Evolutionary conservation across 2,329 filamentous ascomycete species (phyloP).

Genomic region (Ophiostoma sp.): DNA sequence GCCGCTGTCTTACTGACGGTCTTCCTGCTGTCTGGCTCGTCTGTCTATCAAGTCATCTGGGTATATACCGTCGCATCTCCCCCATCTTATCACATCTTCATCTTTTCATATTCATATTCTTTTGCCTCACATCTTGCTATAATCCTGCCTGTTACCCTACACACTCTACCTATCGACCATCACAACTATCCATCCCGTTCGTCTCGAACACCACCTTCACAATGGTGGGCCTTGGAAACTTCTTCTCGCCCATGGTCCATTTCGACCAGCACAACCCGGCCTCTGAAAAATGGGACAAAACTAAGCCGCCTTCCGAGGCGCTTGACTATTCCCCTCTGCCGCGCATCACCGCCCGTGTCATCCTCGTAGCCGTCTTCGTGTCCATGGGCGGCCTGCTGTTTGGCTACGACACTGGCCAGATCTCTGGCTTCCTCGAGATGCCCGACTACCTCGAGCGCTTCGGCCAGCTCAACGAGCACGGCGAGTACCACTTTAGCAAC

Average conservation of each 20-base stretch:
- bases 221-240: conserved; percentile 1
- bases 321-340: conserved; percentile 25
- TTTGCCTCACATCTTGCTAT: background rate
- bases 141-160: too few species aligned
- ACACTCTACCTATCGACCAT: background rate
- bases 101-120: too few species aligned
- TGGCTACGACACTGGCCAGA: conserved; percentile 59
- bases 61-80: background rate
- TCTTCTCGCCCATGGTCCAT: conserved; percentile 17
- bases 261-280: conserved; percentile 24
- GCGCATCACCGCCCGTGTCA: conserved; percentile 21
- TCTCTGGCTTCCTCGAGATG: conserved; percentile 48
- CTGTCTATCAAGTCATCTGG: background rate
- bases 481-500: conserved; percentile 37
- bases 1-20: background rate
- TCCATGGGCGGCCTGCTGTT: conserved; percentile 27
- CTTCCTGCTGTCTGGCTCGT: background rate
- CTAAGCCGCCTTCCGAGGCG: conserved; percentile 15
- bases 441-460: conserved; percentile 53
- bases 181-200: background rate
- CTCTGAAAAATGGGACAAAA: conserved; percentile 20
- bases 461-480: conserved; percentile 40
- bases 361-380: conserved; percentile 24
- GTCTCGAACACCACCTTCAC: background rate
- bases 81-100: background rate